Evolutionary conservation across 163 green algal genomes (phyloP), one percentile per base, ranked within the genome.

Genomic region (Picocystis sp.): DNA sequence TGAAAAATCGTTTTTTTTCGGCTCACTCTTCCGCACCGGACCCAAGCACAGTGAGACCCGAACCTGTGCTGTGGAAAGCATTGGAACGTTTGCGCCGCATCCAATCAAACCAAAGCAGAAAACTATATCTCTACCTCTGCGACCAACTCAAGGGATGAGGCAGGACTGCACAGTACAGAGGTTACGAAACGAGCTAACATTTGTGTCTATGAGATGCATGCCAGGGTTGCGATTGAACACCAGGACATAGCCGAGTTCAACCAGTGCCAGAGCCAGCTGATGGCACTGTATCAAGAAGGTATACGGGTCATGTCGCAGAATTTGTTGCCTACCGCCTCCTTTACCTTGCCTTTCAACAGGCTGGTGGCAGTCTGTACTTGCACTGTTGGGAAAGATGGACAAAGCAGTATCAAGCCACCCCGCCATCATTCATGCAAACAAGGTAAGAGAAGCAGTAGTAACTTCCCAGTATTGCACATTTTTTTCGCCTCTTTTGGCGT

Each of bases 71-170:
- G 3, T 38, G 29, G 29, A 38, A 38, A 38, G 29, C 29, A 38
- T 8, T 38, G 29, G 29, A 38, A 38, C 29, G 29, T 3, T 38
- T 38, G 8, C 29, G 8, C 5, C 5, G 29, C 29, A 38, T 38
- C 29, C 29, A 8, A n/a, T 38, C 29, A 38, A 38, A 38, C 3
- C 5, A 38, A 8, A 8, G 8, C 29, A 38, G 63, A 65, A 10
- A 67, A 66, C 47, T 86, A 82, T 49, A 82, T 89, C 47, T 93
- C n/a, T n/a, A 89, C 56, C 57, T 67, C 3, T 53, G 67, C 25
- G 84, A 94, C 61, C 84, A 94, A 73, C 81, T 93, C 67, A 93
- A 94, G 74, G 57, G 72, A 82, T 94, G 74, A 72, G 84, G 23
- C 84, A 94, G 66, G 84, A 94, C 74, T 81, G 70, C 63, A 87